Conservation (phyloP, 1,139 yeast genomes). For the Geotrichum klebahnii region DNA sequence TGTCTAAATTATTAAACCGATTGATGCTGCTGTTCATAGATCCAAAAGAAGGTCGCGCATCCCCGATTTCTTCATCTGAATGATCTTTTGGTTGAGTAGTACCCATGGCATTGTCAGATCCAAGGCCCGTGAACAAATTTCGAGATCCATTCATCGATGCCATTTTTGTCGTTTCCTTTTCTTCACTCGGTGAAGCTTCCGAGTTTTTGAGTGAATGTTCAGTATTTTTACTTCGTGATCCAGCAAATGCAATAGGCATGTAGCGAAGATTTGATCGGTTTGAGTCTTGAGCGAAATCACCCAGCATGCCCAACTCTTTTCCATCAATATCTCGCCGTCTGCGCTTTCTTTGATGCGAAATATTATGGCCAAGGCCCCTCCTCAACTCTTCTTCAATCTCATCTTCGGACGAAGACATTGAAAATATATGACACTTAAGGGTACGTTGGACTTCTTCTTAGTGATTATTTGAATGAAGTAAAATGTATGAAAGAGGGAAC, state of each 20-base stretch:
- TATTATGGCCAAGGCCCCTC: constrained; percentile 8
- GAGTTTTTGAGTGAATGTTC: neutral
- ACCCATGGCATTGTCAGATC: neutral
- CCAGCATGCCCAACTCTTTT: constrained; percentile 19
- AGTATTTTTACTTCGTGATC: neutral
- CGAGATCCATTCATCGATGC: neutral
- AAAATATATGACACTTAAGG: no score
- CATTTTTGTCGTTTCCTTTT: neutral
- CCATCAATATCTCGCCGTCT: constrained; percentile 13
- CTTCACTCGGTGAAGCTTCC: no score
- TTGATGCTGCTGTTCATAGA: neutral
- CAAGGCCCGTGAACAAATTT: constrained; percentile 9
- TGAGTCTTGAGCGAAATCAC: constrained; percentile 13
- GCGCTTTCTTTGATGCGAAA: neutral
- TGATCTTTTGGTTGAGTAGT: constrained; percentile 1
- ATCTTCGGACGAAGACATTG: constrained; percentile 16
- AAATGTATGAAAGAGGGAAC: no score
- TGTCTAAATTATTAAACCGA: neutral
- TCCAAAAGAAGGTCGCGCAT: neutral
- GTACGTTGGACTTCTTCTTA: no score
- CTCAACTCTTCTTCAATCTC: constrained; percentile 13
- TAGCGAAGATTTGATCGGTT: constrained; percentile 7
- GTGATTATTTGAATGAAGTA: no score
- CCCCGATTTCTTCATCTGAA: neutral
- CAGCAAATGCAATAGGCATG: constrained; percentile 15